A percentile compares a stretch with the other conserved stretches of the same genome.
Evolutionary conservation across 805 yeast genomes (phyloP).

Genomic region (Spathaspora passalidarum): DNA sequence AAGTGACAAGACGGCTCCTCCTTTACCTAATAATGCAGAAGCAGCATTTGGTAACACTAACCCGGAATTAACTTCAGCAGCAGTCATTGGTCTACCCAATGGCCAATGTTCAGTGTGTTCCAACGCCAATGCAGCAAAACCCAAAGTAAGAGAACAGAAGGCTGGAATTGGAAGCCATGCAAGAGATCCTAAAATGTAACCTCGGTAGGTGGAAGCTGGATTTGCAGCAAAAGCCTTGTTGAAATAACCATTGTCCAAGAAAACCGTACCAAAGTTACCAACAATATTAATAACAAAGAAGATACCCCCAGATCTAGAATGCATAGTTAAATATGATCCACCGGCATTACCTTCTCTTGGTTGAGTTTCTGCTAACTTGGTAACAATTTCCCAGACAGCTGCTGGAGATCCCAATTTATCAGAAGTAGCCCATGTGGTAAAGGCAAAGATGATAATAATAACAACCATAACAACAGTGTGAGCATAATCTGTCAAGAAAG

Average conservation of each 20-base stretch:
- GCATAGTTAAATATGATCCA: conserved; percentile 88
- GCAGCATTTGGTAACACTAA: conserved; percentile 78
- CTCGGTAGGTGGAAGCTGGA: conserved; percentile 83
- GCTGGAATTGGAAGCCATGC: conserved; percentile 93
- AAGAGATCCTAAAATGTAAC: conserved; percentile 83
- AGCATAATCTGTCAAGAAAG: conserved; percentile 43
- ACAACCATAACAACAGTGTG: conserved; percentile 60
- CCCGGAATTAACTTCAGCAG: conserved; percentile 78
- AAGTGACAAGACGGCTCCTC: conserved; percentile 84
- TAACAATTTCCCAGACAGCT: conserved; percentile 70
- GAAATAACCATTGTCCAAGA: conserved; percentile 84
- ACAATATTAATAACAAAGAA: conserved; percentile 84
- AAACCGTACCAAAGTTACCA: conserved; percentile 88
- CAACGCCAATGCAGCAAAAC: conserved; percentile 75
- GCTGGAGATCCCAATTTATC: conserved; percentile 77
- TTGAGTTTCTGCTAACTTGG: conserved; percentile 51
- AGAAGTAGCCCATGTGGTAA: conserved; percentile 72
- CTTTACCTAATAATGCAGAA: conserved; percentile 76
- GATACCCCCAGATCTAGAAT: conserved; percentile 81
- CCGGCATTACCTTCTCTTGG: conserved; percentile 80
- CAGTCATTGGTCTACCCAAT: conserved; percentile 63
- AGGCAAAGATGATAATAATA: conserved; percentile 77
- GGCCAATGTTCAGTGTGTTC: conserved; percentile 74
- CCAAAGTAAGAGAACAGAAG: conserved; percentile 79
- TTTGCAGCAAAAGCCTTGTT: conserved; percentile 84